phyloP scores from a whole-genome alignment of 176 grass and related monocot species.

The Oryza glaberrima region DNA sequence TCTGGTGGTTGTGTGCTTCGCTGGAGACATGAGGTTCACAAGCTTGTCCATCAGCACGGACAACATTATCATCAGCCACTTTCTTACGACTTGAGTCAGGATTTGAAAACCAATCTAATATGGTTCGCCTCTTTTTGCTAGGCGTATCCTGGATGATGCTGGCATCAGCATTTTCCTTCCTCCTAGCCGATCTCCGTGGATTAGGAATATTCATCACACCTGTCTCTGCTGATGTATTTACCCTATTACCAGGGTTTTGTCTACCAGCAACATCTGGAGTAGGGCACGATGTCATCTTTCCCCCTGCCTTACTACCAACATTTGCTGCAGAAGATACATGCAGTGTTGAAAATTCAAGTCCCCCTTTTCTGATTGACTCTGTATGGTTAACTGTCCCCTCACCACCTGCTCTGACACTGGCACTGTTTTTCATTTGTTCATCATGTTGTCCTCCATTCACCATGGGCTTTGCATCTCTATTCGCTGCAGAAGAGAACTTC shows the following conservation, averaged over 20 bases:
- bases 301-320: constrained; percentile 1
- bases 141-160: background rate
- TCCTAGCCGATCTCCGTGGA: constrained; percentile 53
- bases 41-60: constrained; percentile 7
- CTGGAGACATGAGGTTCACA: constrained; percentile 35
- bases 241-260: constrained; percentile 14
- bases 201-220: constrained; percentile 35
- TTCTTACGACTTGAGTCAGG: constrained; percentile 21
- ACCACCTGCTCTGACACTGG: constrained; percentile 25
- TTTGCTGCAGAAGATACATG: constrained; percentile 34
- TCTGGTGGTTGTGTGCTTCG: constrained; percentile 32
- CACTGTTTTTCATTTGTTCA: constrained; percentile 27
- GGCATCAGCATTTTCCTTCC: constrained; percentile 35
- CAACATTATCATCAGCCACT: constrained; percentile 25
- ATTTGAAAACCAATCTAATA: constrained; percentile 47
- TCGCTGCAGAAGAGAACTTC: constrained; percentile 21
- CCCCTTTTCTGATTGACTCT: constrained; percentile 13
- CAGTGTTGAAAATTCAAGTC: constrained; percentile 24
- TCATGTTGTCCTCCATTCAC: constrained; percentile 5
- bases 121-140: constrained; percentile 42
- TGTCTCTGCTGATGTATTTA: constrained; percentile 42
- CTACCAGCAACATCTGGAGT: constrained; percentile 13
- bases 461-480: constrained; percentile 20
- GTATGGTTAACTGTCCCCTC: constrained; percentile 32
- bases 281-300: constrained; percentile 35